phyloP scores from a whole-genome alignment of 2,329 filamentous ascomycete genomes.

The Septoria petroselini region DNA sequence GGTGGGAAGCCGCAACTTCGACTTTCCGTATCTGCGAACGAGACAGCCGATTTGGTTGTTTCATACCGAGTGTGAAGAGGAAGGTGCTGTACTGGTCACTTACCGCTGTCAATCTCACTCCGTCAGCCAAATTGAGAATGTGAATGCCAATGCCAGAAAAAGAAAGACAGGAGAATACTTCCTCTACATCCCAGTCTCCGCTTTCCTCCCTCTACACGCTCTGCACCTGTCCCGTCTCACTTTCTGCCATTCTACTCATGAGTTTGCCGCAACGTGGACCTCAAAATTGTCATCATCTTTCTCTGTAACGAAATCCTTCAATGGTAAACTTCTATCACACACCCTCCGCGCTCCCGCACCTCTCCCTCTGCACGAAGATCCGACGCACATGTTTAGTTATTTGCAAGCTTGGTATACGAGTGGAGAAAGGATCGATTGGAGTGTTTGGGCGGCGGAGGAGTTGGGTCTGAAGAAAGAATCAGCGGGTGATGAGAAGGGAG shows the following conservation, averaged over 20 bases:
- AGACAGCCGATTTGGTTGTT: slow-evolving; percentile 1
- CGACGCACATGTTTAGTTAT: background rate
- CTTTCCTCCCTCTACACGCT: background rate
- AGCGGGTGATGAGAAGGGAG: background rate
- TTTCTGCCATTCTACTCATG: background rate
- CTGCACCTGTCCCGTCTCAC: background rate
- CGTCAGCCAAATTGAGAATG: too few relatives aligned
- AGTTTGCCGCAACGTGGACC: background rate
- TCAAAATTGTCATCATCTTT: background rate
- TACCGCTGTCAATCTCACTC: background rate
- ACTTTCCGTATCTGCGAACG: background rate
- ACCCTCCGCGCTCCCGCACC: background rate
- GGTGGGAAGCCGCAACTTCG: background rate
- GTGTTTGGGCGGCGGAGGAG: background rate
- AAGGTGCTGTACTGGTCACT: background rate
- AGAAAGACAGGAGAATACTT: background rate
- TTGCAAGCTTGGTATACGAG: slow-evolving; percentile 6
- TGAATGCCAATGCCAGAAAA: too few relatives aligned
- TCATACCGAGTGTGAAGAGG: background rate
- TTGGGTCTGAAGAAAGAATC: background rate
- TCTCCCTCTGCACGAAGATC: background rate
- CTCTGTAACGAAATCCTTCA: background rate
- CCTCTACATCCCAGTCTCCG: background rate
- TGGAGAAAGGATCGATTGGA: background rate
- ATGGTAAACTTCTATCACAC: background rate